Evolutionary conservation across 352 stramenopile species (phyloP).

Genomic region (Pythium dissotocum): DNA sequence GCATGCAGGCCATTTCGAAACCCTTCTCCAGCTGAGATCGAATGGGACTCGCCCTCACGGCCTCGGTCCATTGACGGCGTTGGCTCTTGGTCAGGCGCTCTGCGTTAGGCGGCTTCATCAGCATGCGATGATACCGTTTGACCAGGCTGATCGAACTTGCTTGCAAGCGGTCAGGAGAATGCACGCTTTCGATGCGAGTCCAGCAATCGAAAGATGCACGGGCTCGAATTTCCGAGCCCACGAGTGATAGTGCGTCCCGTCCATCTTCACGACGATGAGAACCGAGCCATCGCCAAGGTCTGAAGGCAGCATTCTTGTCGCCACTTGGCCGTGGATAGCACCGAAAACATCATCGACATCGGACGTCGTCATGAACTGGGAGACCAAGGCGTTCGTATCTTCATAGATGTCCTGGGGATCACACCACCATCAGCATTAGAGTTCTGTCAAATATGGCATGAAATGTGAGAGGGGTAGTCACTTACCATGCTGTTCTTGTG

Average conservation of each 20-base stretch:
- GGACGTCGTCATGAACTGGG: background rate
- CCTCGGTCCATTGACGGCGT: background rate
- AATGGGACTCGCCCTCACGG: background rate
- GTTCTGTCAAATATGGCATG: background rate
- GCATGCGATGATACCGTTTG: background rate
- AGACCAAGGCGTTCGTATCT: background rate
- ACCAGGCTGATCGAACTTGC: background rate
- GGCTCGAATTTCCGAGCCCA: background rate
- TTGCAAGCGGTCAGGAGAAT: background rate
- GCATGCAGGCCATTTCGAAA: background rate
- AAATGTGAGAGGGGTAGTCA: background rate
- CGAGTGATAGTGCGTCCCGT: background rate
- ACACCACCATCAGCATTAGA: background rate
- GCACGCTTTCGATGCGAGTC: background rate
- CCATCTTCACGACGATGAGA: background rate
- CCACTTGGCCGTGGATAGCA: background rate
- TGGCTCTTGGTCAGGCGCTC: background rate
- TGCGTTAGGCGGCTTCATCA: background rate
- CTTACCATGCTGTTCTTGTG: constrained; percentile 1
- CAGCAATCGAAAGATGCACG: background rate
- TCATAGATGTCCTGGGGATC: background rate
- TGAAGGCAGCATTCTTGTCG: background rate
- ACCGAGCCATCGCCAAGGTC: background rate
- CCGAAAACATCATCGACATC: background rate
- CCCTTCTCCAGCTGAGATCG: background rate